Conservation (phyloP, 2,329 filamentous ascomycete species). For the Aspergillus sp. region DNA sequence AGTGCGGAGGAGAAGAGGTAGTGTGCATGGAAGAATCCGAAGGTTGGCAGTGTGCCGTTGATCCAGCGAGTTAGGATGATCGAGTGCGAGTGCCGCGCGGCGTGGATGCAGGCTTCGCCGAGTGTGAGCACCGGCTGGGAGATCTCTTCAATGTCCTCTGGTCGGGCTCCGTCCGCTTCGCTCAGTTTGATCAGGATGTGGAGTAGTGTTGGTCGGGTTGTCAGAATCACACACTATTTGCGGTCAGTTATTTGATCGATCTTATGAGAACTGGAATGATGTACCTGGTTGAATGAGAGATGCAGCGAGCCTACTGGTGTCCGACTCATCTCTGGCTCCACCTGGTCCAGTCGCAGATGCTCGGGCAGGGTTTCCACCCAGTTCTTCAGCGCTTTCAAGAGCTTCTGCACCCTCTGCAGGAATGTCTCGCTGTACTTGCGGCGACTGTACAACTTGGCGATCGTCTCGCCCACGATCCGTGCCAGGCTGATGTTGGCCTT, state of each 20-base stretch:
- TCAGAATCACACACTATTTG: conserved; percentile 40
- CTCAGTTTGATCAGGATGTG: conserved; percentile 41
- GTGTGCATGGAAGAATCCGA: conserved; percentile 45
- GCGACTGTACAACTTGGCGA: conserved; percentile 38
- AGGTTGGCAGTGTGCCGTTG: conserved; percentile 41
- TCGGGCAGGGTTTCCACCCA: conserved; percentile 43
- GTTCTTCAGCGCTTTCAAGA: conserved; percentile 41
- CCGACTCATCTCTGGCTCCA: conserved; percentile 35
- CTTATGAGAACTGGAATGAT: not conserved
- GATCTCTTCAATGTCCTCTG: conserved; percentile 28
- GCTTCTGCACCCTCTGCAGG: conserved; percentile 43
- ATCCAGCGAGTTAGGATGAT: conserved; percentile 43
- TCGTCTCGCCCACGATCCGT: conserved; percentile 40
- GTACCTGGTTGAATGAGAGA: conserved; percentile 40
- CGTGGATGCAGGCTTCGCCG: conserved; percentile 43
- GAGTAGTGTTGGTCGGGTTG: conserved; percentile 43
- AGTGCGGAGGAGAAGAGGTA: conserved; percentile 44
- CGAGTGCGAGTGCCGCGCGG: conserved; percentile 40
- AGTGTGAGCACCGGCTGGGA: conserved; percentile 40
- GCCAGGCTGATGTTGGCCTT: conserved; percentile 42
- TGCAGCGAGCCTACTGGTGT: conserved; percentile 39
- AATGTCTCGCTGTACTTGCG: conserved; percentile 42
- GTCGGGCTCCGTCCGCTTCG: conserved; percentile 19
- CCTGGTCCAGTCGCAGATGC: conserved; percentile 35
- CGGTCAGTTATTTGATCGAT: not conserved